phyloP scores from a whole-genome alignment of 2,329 filamentous ascomycete genomes.

The Chaetomium strumarium region DNA sequence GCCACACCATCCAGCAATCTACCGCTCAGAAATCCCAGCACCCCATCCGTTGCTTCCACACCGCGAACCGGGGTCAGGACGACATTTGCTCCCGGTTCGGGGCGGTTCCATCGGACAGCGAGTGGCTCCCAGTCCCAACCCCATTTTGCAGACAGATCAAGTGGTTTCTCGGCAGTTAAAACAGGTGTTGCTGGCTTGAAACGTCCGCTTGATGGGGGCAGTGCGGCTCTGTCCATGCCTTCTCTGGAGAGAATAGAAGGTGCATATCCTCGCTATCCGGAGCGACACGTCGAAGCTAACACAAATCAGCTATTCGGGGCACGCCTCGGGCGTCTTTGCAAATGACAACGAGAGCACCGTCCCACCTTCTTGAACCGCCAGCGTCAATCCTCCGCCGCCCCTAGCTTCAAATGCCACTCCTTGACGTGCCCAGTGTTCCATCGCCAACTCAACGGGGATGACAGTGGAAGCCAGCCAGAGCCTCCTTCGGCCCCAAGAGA shows the following conservation, averaged over 20 bases:
- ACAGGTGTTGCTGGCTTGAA: background rate
- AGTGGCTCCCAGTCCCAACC: background rate
- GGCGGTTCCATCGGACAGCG: slow-evolving; percentile 1
- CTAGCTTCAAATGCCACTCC: background rate
- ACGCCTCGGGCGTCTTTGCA: background rate
- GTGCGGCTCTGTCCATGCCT: background rate
- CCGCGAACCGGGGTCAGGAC: slow-evolving; percentile 5
- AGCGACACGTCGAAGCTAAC: background rate
- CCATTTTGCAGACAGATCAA: background rate
- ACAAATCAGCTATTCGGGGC: background rate
- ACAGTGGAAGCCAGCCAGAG: background rate
- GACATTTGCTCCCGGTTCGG: background rate
- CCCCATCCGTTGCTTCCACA: background rate
- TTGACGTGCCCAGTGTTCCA: background rate
- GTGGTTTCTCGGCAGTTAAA: background rate
- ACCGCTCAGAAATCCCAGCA: background rate
- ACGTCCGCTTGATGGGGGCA: background rate
- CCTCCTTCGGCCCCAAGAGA: background rate
- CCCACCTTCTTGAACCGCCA: slow-evolving; percentile 6
- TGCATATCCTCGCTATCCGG: background rate
- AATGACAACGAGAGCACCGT: background rate
- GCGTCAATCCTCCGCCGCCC: slow-evolving; percentile 4
- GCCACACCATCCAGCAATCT: slow-evolving; percentile 9
- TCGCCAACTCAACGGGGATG: background rate
- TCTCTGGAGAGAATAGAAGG: background rate